A percentile compares a stretch with the other conserved stretches of the same genome.
phyloP scores from a whole-genome alignment of 2,329 filamentous ascomycete genomes.

The Beauveria sp. region DNA sequence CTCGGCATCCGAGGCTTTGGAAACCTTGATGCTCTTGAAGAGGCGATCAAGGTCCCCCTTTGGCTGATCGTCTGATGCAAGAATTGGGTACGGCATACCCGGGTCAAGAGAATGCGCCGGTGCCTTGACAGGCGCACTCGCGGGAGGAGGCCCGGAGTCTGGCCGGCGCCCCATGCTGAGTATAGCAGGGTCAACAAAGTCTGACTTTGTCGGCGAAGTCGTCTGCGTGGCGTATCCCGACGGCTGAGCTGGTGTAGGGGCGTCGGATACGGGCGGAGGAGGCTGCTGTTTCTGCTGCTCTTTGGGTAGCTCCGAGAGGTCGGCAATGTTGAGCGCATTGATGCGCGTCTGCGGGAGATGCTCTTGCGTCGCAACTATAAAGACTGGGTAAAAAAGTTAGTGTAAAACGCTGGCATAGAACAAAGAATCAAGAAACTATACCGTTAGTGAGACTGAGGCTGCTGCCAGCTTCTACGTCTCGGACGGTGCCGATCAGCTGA shows the following conservation, averaged over 20 bases:
- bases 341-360: conserved; percentile 38
- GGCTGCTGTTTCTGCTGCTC: conserved; percentile 19
- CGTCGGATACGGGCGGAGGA: conserved; percentile 20
- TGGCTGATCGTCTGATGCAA: background rate
- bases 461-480: conserved; percentile 57
- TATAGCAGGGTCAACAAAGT: conserved; percentile 77
- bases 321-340: conserved; percentile 36
- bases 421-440: conserved; percentile 30
- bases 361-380: conserved; percentile 33
- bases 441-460: conserved; percentile 67
- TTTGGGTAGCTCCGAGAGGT: conserved; percentile 33
- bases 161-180: conserved; percentile 54
- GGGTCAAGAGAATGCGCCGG: conserved; percentile 22
- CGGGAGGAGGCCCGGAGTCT: conserved; percentile 19
- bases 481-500: conserved; percentile 62
- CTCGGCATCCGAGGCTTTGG: conserved; percentile 16
- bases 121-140: conserved; percentile 20
- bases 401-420: background rate
- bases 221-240: conserved; percentile 17
- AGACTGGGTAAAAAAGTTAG: conserved; percentile 24
- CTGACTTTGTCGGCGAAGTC: conserved; percentile 34
- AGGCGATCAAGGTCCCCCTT: conserved; percentile 5
- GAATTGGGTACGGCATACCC: conserved; percentile 3
- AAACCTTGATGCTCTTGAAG: conserved; percentile 18
- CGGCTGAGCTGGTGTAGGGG: conserved; percentile 17